Conservation (phyloP, 2,329 filamentous ascomycete genomes). For the Phyllosticta paracitricarpa region DNA sequence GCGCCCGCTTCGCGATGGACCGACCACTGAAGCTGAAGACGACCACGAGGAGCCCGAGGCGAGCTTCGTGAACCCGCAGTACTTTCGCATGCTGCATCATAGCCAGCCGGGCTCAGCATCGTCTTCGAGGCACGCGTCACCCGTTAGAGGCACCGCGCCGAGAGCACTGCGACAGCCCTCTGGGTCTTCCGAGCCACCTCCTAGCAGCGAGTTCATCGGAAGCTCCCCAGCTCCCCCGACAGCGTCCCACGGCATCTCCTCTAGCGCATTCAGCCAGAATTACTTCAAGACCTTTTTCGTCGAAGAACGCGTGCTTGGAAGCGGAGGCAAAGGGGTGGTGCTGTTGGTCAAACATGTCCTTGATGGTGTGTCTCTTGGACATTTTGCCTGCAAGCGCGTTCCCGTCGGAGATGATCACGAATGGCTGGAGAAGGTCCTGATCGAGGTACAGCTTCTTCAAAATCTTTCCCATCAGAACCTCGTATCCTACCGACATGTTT, state of each 20-base stretch:
- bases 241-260: conserved; percentile 60
- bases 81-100: conserved; percentile 83
- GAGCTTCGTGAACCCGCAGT: conserved; percentile 78
- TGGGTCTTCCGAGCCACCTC: conserved; percentile 29
- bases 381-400: conserved; percentile 94
- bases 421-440: conserved; percentile 88
- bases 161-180: conserved; percentile 36
- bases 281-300: conserved; percentile 93
- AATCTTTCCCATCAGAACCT: conserved; percentile 89
- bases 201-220: conserved; percentile 41
- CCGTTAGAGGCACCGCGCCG: conserved; percentile 35
- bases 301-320: conserved; percentile 74
- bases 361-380: conserved; percentile 76
- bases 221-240: conserved; percentile 32
- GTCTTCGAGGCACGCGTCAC: conserved; percentile 36
- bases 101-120: conserved; percentile 44
- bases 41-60: conserved; percentile 34
- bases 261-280: conserved; percentile 77
- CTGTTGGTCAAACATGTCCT: conserved; percentile 87
- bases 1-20: conserved; percentile 50
- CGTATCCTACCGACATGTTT: conserved; percentile 93
- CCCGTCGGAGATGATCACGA: conserved; percentile 87
- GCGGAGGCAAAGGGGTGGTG: conserved; percentile 90
- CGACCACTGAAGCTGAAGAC: conserved; percentile 22
- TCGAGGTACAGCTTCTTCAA: conserved; percentile 88